Conservation (phyloP, 371 early-diverging fungal genomes). For the Mortierella sp. region DNA sequence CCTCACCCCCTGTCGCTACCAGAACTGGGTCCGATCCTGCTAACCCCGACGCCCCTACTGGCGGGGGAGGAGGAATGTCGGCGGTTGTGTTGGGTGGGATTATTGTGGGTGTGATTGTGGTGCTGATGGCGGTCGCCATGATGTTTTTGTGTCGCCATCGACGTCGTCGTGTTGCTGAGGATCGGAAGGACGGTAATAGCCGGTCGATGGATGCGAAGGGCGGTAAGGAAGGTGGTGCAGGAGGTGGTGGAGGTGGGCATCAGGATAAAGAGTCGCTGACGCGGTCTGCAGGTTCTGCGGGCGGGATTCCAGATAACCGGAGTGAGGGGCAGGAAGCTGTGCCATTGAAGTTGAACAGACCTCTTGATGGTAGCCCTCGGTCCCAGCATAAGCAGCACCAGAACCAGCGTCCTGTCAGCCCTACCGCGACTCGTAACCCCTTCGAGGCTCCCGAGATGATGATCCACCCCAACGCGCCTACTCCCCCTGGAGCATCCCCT, state of each 20-base stretch:
- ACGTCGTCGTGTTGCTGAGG: constrained; percentile 42
- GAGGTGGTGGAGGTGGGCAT: background rate
- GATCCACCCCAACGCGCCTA: background rate
- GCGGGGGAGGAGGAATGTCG: constrained; percentile 26
- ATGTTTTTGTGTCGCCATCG: constrained; percentile 44
- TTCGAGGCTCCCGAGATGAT: constrained; percentile 20
- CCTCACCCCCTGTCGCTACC: background rate
- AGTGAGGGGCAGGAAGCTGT: constrained; percentile 24
- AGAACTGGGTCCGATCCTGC: background rate
- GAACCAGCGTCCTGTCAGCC: constrained; percentile 12
- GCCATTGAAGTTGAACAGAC: constrained; percentile 10
- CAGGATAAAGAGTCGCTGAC: constrained; percentile 44
- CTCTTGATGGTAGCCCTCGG: constrained; percentile 10
- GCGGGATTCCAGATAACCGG: constrained; percentile 16
- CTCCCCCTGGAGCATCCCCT: constrained; percentile 24
- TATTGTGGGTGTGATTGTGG: constrained; percentile 37
- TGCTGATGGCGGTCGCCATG: constrained; percentile 27
- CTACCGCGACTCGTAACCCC: constrained; percentile 21
- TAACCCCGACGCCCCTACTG: background rate
- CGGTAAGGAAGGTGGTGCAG: constrained; percentile 1
- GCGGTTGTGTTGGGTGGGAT: constrained; percentile 30
- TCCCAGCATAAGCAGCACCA: constrained; percentile 9
- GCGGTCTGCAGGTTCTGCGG: constrained; percentile 28
- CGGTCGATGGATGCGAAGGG: constrained; percentile 23
- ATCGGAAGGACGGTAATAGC: background rate